phyloP scores from a whole-genome alignment of 2,329 filamentous ascomycete genomes.

The Ophiosphaerella herpotricha region DNA sequence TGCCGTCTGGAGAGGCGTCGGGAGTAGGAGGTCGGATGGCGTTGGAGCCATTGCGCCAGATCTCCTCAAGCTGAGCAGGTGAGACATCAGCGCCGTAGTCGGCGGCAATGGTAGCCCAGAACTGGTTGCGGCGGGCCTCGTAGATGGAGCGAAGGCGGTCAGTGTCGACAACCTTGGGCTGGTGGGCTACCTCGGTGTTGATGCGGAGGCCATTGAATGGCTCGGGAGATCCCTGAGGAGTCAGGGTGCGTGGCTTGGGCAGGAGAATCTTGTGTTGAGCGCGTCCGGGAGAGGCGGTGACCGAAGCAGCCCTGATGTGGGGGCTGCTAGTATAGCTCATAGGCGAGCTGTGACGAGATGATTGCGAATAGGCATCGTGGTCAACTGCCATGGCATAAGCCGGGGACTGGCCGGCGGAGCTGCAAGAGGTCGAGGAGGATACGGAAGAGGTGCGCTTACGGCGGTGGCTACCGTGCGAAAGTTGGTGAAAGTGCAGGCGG shows the following conservation, averaged over 20 bases:
- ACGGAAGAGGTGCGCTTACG: constrained; percentile 76
- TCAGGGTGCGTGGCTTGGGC: constrained; percentile 63
- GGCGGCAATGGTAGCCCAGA: constrained; percentile 73
- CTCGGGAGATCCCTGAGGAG: constrained; percentile 45
- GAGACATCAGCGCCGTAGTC: constrained; percentile 71
- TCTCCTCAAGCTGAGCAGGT: constrained; percentile 68
- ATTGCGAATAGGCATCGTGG: constrained; percentile 43
- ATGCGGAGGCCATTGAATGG: constrained; percentile 48
- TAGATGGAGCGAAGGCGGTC: constrained; percentile 72
- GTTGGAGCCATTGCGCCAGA: constrained; percentile 57
- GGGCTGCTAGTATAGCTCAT: constrained; percentile 52
- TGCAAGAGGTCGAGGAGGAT: constrained; percentile 57
- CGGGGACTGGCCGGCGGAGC: constrained; percentile 41
- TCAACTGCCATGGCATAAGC: constrained; percentile 47
- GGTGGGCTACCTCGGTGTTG: constrained; percentile 50
- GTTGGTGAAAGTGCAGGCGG: constrained; percentile 84
- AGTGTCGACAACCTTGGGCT: constrained; percentile 63
- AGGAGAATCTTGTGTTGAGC: constrained; percentile 59
- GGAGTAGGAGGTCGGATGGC: constrained; percentile 45
- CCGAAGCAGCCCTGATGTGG: constrained; percentile 31
- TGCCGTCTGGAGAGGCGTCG: constrained; percentile 45
- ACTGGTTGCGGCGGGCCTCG: constrained; percentile 68
- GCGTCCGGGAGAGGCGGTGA: constrained; percentile 60
- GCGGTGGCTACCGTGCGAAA: constrained; percentile 80
- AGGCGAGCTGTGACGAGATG: constrained; percentile 47